phyloP scores from a whole-genome alignment of 805 yeast genomes.

The Naumovozyma baii region DNA sequence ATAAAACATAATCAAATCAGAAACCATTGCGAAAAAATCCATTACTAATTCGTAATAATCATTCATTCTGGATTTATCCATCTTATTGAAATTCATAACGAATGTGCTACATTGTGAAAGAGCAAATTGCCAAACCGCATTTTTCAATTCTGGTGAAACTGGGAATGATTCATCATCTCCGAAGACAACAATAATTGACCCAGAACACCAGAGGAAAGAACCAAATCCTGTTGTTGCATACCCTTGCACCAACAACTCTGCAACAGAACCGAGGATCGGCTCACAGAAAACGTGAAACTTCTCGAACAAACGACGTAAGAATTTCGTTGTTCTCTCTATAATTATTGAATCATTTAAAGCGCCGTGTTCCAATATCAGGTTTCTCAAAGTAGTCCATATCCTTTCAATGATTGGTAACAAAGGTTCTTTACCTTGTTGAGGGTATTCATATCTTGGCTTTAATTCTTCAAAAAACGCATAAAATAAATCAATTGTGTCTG shows the following conservation, averaged over 20 bases:
- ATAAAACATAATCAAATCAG: constrained; percentile 67
- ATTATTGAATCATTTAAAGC: constrained; percentile 18
- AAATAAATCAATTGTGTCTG: constrained; percentile 59
- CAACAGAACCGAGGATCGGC: constrained; percentile 55
- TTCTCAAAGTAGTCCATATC: constrained; percentile 20
- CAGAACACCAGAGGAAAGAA: constrained; percentile 85
- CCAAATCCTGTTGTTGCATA: constrained; percentile 64
- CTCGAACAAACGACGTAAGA: constrained; percentile 55
- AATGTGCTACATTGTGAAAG: constrained; percentile 54
- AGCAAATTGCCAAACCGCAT: constrained; percentile 66
- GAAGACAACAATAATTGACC: constrained; percentile 66
- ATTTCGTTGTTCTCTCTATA: constrained; percentile 66
- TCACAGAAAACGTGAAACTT: constrained; percentile 30
- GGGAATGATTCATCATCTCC: constrained; percentile 40
- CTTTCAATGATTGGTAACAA: constrained; percentile 20
- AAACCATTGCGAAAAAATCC: constrained; percentile 75
- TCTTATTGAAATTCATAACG: constrained; percentile 34
- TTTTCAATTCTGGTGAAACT: constrained; percentile 35
- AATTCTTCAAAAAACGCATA: constrained; percentile 28
- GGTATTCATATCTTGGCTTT: constrained; percentile 24
- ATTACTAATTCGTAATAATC: constrained; percentile 54
- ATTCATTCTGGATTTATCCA: constrained; percentile 15
- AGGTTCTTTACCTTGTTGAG: constrained; percentile 26
- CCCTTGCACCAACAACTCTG: constrained; percentile 57
- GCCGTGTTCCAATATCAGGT: constrained; percentile 17